Base-by-base conservation (phyloP, 805 yeast genomes). In the Zygotorulaspora chibaensis region DNA sequence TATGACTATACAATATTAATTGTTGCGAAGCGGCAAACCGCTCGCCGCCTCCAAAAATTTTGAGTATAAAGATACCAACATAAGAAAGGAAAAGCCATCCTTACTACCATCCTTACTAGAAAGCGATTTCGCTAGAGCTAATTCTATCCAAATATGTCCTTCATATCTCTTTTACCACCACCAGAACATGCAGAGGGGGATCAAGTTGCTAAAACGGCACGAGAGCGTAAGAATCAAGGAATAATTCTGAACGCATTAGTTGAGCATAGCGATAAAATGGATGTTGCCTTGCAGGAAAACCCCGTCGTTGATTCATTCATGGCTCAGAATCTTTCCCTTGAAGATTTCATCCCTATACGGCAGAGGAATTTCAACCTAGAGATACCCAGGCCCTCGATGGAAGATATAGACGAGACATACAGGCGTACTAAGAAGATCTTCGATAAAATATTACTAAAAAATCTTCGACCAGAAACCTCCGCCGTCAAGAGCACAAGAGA, bases 341-440 rank as follows among this genome's bases (percentile, higher is more conserved):
- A 74, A 29, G 84, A 79, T 43, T 74, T 84, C 26, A 73, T 82
- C 20, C 89, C 90, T 0, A 64, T 83, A 40, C 73, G 85, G 52
- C 80, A 62, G 57, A 69, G 65, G 48, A 57, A 65, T 26, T 68
- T 69, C 15, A 62, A 67, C 12, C 41, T 77, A 4, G 53, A 65
- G 2, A 56, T 77, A 5, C 72, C 77, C 2, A 54, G 64, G 27
- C 83, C 82, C 0, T 58, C 74, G 1, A 73, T 73, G 31, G 76
- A 72, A 13, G 73, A 73, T 16, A 64, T 80, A 3, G 61, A 58
- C 11, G 68, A 61, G 3, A 75, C 83, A 10, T 70, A 82, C 1
- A 66, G 71, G 6, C 74, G 74, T 40, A 88, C 96, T 0, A 72
- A 70, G 58, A 29, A 25, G 1, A 81, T 83, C 0, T 67, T 88